phyloP scores from a whole-genome alignment of 2,329 filamentous ascomycete species.

The Fusarium sp. region DNA sequence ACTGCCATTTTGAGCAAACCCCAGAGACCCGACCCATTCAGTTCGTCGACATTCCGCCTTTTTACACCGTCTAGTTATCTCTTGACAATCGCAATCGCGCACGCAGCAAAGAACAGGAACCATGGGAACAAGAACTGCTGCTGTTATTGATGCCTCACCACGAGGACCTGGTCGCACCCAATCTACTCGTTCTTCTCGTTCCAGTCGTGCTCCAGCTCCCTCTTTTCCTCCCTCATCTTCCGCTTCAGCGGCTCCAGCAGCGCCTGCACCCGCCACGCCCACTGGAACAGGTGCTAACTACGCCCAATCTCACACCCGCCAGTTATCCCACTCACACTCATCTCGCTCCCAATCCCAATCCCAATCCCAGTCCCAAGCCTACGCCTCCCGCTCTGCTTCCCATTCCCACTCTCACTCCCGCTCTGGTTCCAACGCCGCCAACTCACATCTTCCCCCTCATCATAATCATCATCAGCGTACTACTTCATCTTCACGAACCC shows the following conservation, averaged over 20 bases:
- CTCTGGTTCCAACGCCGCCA: conserved; percentile 42
- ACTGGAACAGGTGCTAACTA: conserved; percentile 40
- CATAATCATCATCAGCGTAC: conserved; percentile 52
- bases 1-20: conserved; percentile 32
- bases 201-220: conserved; percentile 34
- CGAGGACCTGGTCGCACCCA: conserved; percentile 50
- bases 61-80: conserved; percentile 22
- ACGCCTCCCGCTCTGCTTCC: conserved; percentile 33
- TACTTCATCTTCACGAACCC: conserved; percentile 54
- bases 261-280: conserved; percentile 39
- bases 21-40: conserved; percentile 29
- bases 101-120: conserved; percentile 1
- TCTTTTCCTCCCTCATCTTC: conserved; percentile 32
- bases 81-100: conserved; percentile 14
- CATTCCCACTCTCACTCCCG: conserved; percentile 41
- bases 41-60: conserved; percentile 22
- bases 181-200: conserved; percentile 50
- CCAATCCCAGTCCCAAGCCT: conserved; percentile 30
- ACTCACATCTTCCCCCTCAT: conserved; percentile 40
- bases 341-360: conserved; percentile 34
- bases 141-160: conserved; percentile 40
- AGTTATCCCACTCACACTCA: conserved; percentile 41
- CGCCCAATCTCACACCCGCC: conserved; percentile 40
- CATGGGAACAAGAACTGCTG: conserved; percentile 43
- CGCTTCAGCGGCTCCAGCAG: conserved; percentile 33